Evolutionary conservation across 495 filamentous ascomycete species (phyloP), one percentile per base, ranked within the genome.

Genomic region (Lasiosphaeria ovina): DNA sequence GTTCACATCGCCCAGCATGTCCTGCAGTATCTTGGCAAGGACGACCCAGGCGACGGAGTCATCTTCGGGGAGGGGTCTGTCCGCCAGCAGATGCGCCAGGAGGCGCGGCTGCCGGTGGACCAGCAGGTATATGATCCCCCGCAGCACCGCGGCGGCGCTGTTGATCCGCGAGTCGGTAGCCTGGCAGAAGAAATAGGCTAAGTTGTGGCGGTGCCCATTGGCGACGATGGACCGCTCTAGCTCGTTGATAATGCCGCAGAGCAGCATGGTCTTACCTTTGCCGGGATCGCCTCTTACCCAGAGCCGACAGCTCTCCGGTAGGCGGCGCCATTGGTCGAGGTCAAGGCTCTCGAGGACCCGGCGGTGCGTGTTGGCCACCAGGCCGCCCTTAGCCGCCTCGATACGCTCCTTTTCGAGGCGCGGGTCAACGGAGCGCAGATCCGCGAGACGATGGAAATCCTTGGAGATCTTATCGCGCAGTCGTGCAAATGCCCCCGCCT

Each of bases 211-310:
- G n/a, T n/a, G n/a, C n/a, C 42, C 58, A 35, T 35, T 17, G 11
- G 35, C 10, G 52, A 9, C 56, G 7, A 33, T 35, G 8, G 12
- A 16, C 34, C 49, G n/a, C 24, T 63, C 52, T 36, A 79, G 57
- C 16, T 79, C 65, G 31, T 79, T 60, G 34, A 78, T 74, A 36
- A 79, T 74, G 6, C 74, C 74, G 32, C 66, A 74, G 9, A 82
- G 52, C 0, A 81, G 67, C 79, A 81, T 81, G 3, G 78, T 81
- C 69, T 81, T 81, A 34, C 79, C 77, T 58, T 75, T 80, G 24
- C 77, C 79, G 8, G 51, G 34, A n/a, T n/a, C n/a, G n/a, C n/a
- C n/a, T n/a, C n/a, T n/a, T n/a, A n/a, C n/a, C n/a, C n/a, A n/a
- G n/a, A 82, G 72, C 33, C 78, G 62, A n/a, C 60, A 64, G 35